Evolutionary conservation across 768 basidiomycete species (phyloP).

Genomic region (Leccinum ochraceum): DNA sequence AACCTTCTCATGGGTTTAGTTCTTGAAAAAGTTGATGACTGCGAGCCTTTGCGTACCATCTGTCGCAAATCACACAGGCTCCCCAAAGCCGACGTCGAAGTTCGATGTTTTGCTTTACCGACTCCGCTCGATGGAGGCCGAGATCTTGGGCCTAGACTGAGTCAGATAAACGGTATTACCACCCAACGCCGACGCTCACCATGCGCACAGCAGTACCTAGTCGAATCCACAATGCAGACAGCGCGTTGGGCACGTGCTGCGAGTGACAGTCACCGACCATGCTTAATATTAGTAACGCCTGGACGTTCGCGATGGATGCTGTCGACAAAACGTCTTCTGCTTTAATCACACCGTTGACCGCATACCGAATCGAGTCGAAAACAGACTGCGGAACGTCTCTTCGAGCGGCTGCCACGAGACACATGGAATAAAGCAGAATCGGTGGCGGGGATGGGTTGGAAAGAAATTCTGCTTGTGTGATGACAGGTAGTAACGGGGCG

Average conservation of each 20-base stretch:
- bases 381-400: conserved; percentile 80
- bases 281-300: conserved; percentile 80
- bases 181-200: conserved; percentile 50
- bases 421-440: conserved; percentile 90
- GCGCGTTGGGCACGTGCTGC: conserved; percentile 79
- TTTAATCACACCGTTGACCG: conserved; percentile 86
- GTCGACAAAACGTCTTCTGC: conserved; percentile 90
- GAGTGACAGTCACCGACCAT: conserved; percentile 93
- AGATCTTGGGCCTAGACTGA: conserved; percentile 85
- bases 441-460: conserved; percentile 70
- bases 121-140: conserved; percentile 91
- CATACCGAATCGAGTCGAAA: conserved; percentile 88
- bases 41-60: conserved; percentile 62
- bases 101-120: conserved; percentile 81
- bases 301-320: conserved; percentile 82
- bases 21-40: conserved; percentile 2
- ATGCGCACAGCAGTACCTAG: conserved; percentile 90
- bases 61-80: conserved; percentile 90
- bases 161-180: conserved; percentile 16
- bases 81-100: conserved; percentile 91
- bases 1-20: conserved; percentile 50
- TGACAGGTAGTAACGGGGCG: conserved; percentile 84
- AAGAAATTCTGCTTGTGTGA: conserved; percentile 88
- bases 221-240: conserved; percentile 85
- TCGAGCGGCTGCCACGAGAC: conserved; percentile 85